Evolutionary conservation across 768 basidiomycete genomes (phyloP).

Genomic region (Pholiota molesta): DNA sequence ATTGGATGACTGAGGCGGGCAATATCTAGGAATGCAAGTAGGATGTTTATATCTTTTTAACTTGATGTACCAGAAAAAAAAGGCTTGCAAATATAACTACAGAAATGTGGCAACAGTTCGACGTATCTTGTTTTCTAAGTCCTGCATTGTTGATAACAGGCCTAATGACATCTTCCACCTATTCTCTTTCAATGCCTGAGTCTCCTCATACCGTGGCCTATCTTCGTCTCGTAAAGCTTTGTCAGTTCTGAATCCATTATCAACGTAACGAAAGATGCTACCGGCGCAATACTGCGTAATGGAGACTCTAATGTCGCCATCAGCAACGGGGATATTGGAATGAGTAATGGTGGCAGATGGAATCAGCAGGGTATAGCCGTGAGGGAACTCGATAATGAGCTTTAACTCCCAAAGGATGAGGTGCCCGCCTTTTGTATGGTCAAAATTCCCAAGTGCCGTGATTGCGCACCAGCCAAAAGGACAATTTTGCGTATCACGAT

Average conservation of each 20-base stretch:
- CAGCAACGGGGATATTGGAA: constrained; percentile 24
- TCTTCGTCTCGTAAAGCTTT: background rate
- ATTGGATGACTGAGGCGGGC: too few relatives aligned
- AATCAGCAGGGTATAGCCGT: constrained; percentile 18
- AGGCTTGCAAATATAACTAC: too few relatives aligned
- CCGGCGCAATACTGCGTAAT: constrained; percentile 32
- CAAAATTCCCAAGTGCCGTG: constrained; percentile 24
- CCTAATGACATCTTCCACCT: background rate
- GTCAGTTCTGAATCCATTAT: constrained; percentile 28
- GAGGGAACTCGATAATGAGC: constrained; percentile 27
- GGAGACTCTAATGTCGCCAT: constrained; percentile 22
- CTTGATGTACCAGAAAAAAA: too few relatives aligned
- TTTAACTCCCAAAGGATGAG: constrained; percentile 31
- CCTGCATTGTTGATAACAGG: too few relatives aligned
- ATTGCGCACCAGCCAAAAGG: constrained; percentile 32
- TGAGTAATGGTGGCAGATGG: constrained; percentile 31
- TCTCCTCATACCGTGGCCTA: background rate
- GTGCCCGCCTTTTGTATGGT: constrained; percentile 33
- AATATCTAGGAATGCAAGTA: too few relatives aligned
- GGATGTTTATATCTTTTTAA: too few relatives aligned
- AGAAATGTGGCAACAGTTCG: too few relatives aligned
- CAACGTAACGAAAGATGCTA: constrained; percentile 23
- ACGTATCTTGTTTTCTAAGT: too few relatives aligned
- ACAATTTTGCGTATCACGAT: constrained; percentile 33
- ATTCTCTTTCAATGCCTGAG: background rate